Evolutionary conservation across 164 flowering plant genomes (phyloP).

Genomic region (Houttuynia cordata): DNA sequence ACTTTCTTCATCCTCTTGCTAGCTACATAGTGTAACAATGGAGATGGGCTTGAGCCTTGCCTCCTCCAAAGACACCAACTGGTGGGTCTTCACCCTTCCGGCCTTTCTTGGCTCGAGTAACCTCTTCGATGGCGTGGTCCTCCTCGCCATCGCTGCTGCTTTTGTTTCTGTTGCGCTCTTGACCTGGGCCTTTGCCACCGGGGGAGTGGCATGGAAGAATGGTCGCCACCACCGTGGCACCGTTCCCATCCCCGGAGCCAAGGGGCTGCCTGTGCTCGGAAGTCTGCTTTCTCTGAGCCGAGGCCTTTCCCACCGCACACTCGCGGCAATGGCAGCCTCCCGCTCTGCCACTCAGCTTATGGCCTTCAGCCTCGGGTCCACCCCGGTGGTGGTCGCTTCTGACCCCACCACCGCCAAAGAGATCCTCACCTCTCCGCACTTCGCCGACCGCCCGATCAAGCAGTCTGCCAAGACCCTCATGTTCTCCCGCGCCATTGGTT

Average conservation of each 20-base stretch:
- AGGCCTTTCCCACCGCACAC: constrained; percentile 48
- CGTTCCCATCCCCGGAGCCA: constrained; percentile 43
- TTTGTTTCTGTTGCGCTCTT: constrained; percentile 15
- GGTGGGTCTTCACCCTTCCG: constrained; percentile 50
- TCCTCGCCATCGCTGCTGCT: constrained; percentile 16
- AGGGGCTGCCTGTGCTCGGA: constrained; percentile 57
- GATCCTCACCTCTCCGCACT: constrained; percentile 42
- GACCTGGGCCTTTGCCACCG: constrained; percentile 39
- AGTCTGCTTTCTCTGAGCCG: constrained; percentile 28
- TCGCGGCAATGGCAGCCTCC: constrained; percentile 32
- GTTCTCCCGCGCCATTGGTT: constrained; percentile 75
- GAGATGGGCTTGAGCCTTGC: constrained; percentile 5
- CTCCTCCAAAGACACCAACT: constrained; percentile 27
- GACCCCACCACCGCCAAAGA: constrained; percentile 47
- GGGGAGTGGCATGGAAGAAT: constrained; percentile 60
- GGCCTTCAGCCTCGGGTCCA: constrained; percentile 64
- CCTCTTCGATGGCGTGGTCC: constrained; percentile 12
- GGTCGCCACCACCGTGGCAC: constrained; percentile 31
- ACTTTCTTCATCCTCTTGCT: neutral
- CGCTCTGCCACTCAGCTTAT: constrained; percentile 29
- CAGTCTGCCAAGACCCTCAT: constrained; percentile 53
- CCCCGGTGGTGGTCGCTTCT: constrained; percentile 48
- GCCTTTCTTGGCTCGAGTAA: constrained; percentile 29
- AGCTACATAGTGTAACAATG: constrained; percentile 1
- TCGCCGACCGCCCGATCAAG: constrained; percentile 68